Base-by-base conservation (phyloP, 1,284 basidiomycete species). In the Moesziomyces sp. region DNA sequence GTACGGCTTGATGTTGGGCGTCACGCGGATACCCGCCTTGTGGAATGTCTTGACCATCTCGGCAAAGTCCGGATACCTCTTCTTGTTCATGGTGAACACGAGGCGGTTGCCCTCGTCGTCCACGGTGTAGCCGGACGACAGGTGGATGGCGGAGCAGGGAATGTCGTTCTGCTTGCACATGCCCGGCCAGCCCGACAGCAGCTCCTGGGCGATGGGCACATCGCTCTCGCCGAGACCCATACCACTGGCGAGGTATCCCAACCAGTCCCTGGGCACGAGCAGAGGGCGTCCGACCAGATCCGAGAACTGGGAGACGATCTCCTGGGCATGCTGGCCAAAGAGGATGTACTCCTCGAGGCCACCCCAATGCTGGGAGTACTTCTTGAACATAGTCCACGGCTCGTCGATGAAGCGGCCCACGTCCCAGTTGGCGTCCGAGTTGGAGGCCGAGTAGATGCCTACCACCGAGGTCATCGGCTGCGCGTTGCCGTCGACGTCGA, bases 161-260 rank as follows among this genome's bases (percentile, higher is more conserved):
- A 86, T 86, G 52, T 84, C 84, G 66, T 86, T 63, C 63, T 85
- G 59, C 72, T 81, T 81, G 76, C 85, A 86, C 46, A 84, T 70
- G 19, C 81, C 83, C 0, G 86, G 85, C 79, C 85, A 86, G 2
- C 66, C 59, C 2, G 81, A 81, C 1, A 86, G 81, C 2, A 86
- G 80, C 44, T 85, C 79, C 59, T 86, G 86, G 6, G 86, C 86
- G 16, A 78, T 83, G 16, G 86, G 86, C 9, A 79, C 44, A 54
- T 86, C 81, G 48, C 80, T 84, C 62, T 85, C 85, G 5, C 84
- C 85, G 1, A 85, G 78, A 62, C 85, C 86, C 85, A 86, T 85
- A 8, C 84, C 84, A 28, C 81, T 78, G 26, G 82, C 83, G 53
- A 86, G 74, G 66, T 86, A 86, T 24, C 85, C 85, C 23, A 86